phyloP scores from a whole-genome alignment of 2,329 filamentous ascomycete genomes.

The Cladophialophora carrionii region DNA sequence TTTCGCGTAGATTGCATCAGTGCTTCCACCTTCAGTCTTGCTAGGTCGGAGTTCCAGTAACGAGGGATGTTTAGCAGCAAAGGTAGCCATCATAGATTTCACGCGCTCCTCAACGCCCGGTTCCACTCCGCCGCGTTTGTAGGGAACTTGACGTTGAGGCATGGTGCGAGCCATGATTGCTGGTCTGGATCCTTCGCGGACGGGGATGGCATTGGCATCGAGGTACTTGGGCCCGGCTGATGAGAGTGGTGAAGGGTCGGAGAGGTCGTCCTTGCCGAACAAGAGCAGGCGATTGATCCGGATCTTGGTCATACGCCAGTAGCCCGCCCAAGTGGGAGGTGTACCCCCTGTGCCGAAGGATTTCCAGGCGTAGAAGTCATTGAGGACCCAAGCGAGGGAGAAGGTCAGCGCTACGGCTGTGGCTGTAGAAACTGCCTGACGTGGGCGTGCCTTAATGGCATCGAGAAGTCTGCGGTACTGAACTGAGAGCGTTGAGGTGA shows the following conservation, averaged over 20 bases:
- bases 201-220: constrained; percentile 18
- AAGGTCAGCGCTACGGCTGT: constrained; percentile 22
- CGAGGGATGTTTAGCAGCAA: constrained; percentile 26
- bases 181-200: constrained; percentile 23
- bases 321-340: constrained; percentile 34
- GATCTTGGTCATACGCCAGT: constrained; percentile 36
- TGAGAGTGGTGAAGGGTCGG: constrained; percentile 28
- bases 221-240: constrained; percentile 27
- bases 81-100: constrained; percentile 13
- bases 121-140: constrained; percentile 16
- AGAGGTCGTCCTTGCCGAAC: constrained; percentile 30
- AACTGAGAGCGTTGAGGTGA: constrained; percentile 8
- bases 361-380: constrained; percentile 34
- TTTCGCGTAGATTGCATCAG: constrained; percentile 31
- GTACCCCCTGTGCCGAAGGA: constrained; percentile 35
- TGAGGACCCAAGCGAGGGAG: constrained; percentile 30
- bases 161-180: constrained; percentile 30
- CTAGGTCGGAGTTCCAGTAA: constrained; percentile 28
- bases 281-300: constrained; percentile 27
- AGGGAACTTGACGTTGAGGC: constrained; percentile 35
- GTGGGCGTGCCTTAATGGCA: constrained; percentile 22
- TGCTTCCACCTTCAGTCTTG: constrained; percentile 30
- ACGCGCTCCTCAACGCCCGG: constrained; percentile 27
- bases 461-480: constrained; percentile 21
- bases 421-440: constrained; percentile 17